These are phyloP conservation scores for Talaromyces islandicus DNA, from an alignment of 2,329 filamentous ascomycete genomes.

Conservation along the genomic window DNA sequence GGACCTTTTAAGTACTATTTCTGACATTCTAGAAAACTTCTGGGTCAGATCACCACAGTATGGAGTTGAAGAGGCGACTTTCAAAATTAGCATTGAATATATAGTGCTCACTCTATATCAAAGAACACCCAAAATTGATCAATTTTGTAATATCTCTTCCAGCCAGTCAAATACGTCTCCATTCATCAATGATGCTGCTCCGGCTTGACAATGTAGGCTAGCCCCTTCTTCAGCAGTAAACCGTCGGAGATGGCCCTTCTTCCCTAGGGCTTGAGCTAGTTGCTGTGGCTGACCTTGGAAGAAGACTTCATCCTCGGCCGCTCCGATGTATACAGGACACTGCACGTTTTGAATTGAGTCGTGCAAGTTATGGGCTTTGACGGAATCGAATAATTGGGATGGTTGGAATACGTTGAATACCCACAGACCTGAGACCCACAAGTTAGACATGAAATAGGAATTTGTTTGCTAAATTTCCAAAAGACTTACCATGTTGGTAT, in stretches of 20 bases:
- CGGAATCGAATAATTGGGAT: slow-evolving; percentile 19
- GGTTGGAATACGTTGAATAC: slow-evolving; percentile 23
- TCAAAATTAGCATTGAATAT: background rate
- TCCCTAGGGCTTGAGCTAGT: slow-evolving; percentile 14
- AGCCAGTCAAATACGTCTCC: background rate
- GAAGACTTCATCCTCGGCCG: slow-evolving; percentile 16
- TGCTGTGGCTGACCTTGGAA: slow-evolving; percentile 14
- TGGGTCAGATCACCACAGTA: background rate
- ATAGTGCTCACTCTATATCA: too few relatives aligned
- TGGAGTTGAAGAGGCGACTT: background rate
- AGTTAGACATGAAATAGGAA: background rate
- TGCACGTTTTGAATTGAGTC: slow-evolving; percentile 15
- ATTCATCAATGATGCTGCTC: slow-evolving; percentile 9
- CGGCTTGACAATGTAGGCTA: slow-evolving; percentile 18
- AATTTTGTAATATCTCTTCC: background rate
- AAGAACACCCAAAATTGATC: background rate
- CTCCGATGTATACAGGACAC: slow-evolving; percentile 18
- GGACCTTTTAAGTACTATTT: background rate
- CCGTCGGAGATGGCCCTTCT: slow-evolving; percentile 13
- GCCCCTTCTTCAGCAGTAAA: slow-evolving; percentile 14
- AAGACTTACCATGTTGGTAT: slow-evolving; percentile 1
- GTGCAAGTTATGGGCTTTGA: slow-evolving; percentile 14
- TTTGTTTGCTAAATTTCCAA: background rate
- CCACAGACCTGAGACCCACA: slow-evolving; percentile 22
- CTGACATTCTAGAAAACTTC: background rate